Evolutionary conservation across 371 early-diverging fungal genomes (phyloP), one percentile per base, ranked within the genome.

Genomic region (Rhizomucor pusillus): DNA sequence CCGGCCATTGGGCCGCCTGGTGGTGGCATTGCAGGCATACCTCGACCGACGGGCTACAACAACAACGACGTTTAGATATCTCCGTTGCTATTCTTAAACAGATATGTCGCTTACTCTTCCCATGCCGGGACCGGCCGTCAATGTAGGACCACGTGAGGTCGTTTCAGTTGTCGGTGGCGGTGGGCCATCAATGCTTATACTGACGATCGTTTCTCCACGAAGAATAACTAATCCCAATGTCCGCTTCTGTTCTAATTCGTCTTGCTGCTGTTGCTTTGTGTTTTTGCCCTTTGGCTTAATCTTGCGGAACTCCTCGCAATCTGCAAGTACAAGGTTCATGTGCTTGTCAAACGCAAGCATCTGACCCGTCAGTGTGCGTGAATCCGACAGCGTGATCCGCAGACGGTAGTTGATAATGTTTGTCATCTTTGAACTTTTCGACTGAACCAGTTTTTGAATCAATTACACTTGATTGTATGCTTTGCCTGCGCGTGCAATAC

Each of bases 271-370:
- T 33, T 65, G 57, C 52, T 62, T 70, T 80, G 75, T 59, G 29
- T 62, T 60, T 58, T 70, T 79, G 47, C 63, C 67, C 65, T 84
- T 90, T 40, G 85, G 69, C 62, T 91, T 93, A 59, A 94, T 77
- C 63, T 83, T 90, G 48, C 98, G 88, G 67, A 93, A 94, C 76
- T 98, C 99, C 65, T 98, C 94, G 80, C 95, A 94, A 69, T 97
- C 99, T 16, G 94, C 85, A 23, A 98, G 81, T 14, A 98, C 99
- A 57, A 98, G 78, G 67, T 98, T 98, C 97, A 98, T 97, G 75
- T 96, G 93, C 66, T 92, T 94, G 73, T 98, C 99, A 63, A 95
- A 98, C 19, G 99, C 97, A 44, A 97, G 82, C 95, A 98, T 94
- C 62, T 96, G 94, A 33, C 99, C 99, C 7, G 95, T 87, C 62